Evolutionary conservation across 495 filamentous ascomycete species (phyloP).

Genomic region (Aspergillus olivimuriae): DNA sequence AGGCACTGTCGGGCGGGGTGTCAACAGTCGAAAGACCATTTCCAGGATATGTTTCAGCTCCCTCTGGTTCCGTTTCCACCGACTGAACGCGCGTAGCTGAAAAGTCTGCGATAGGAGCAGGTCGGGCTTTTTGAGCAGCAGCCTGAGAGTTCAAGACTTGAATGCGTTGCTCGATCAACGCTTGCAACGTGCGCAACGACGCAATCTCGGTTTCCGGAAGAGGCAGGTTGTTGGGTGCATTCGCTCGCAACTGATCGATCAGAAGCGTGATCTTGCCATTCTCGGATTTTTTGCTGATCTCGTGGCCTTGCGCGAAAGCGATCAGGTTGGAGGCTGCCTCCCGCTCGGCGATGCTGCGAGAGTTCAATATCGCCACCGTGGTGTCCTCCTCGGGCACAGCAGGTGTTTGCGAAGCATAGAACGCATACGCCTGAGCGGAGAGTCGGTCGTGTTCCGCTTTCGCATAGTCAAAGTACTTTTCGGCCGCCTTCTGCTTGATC

Average conservation of each 20-base stretch:
- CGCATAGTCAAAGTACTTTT: constrained; percentile 19
- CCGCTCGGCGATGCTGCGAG: constrained; percentile 22
- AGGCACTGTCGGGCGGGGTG: too few species aligned
- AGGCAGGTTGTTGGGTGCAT: constrained; percentile 16
- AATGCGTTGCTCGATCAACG: constrained; percentile 25
- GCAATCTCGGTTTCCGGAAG: constrained; percentile 20
- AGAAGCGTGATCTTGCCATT: constrained; percentile 17
- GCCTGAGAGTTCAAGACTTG: constrained; percentile 5
- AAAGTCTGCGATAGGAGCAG: too few species aligned
- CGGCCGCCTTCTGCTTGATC: constrained; percentile 14
- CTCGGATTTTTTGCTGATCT: constrained; percentile 1
- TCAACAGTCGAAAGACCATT: too few species aligned
- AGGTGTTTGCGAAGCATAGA: constrained; percentile 15
- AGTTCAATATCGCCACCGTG: constrained; percentile 14
- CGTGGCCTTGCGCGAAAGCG: constrained; percentile 17
- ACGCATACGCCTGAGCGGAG: constrained; percentile 14
- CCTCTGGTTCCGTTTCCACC: too few species aligned
- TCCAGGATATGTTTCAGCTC: too few species aligned
- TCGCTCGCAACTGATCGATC: constrained; percentile 24
- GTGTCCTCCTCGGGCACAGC: constrained; percentile 11
- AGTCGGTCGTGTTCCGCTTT: constrained; percentile 19
- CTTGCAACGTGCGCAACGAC: constrained; percentile 20
- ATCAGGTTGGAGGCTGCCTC: constrained; percentile 26
- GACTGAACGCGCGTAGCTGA: too few species aligned
- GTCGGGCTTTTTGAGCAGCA: neutral